These are phyloP conservation scores for Coemansia sp. DNA, from an alignment of 192 early-diverging fungal genomes.

Conservation along the genomic window DNA sequence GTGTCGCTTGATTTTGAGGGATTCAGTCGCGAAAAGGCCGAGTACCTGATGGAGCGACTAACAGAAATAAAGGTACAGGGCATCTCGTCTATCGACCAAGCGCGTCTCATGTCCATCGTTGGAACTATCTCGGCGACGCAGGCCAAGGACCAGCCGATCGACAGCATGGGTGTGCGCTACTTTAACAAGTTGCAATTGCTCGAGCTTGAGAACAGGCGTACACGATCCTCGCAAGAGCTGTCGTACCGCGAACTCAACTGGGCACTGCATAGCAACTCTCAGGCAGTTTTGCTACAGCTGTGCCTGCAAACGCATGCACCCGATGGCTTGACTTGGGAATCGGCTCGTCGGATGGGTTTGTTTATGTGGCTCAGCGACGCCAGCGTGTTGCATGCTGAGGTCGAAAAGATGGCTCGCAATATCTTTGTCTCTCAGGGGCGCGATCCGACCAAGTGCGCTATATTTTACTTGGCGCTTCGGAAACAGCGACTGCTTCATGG, in stretches of 20 bases:
- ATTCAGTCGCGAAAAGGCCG: constrained; percentile 46
- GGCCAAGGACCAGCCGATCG: constrained; percentile 76
- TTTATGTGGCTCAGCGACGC: constrained; percentile 83
- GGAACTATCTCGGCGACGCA: constrained; percentile 56
- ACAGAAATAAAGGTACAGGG: constrained; percentile 51
- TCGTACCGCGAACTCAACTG: constrained; percentile 72
- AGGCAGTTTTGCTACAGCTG: constrained; percentile 55
- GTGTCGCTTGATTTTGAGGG: constrained; percentile 31
- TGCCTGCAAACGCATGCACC: constrained; percentile 48
- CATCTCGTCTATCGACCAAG: constrained; percentile 67
- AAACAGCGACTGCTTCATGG: constrained; percentile 90
- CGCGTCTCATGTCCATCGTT: constrained; percentile 74
- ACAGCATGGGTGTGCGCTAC: constrained; percentile 86
- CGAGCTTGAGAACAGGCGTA: constrained; percentile 56
- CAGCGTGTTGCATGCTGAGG: constrained; percentile 64
- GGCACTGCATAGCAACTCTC: constrained; percentile 90
- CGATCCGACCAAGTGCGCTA: constrained; percentile 80
- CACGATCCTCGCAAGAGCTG: constrained; percentile 49
- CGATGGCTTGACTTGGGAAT: constrained; percentile 74
- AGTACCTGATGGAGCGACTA: constrained; percentile 40
- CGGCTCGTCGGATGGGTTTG: constrained; percentile 79
- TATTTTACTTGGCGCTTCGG: constrained; percentile 88
- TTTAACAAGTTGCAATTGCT: constrained; percentile 74
- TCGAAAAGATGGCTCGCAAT: constrained; percentile 89
- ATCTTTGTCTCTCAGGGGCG: constrained; percentile 74